Percentiles rank a stretch among this genome's conserved stretches.
These are phyloP conservation scores for Apiospora malaysiana DNA, from an alignment of 2,329 filamentous ascomycete species.

Conservation along the genomic window DNA sequence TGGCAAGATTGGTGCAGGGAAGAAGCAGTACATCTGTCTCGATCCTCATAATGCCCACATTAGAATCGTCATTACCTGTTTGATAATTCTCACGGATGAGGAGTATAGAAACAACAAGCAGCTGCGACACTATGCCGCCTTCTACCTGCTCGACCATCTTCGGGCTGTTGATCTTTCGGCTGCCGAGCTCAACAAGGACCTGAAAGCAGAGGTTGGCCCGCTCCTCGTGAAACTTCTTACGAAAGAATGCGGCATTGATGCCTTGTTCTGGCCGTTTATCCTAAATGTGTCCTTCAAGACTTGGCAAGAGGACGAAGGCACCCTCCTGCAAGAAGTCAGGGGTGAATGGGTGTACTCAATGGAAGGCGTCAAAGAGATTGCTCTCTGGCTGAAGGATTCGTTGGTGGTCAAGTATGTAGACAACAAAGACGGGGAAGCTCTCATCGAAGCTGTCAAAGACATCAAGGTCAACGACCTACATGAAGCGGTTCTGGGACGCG, in stretches of 20 bases:
- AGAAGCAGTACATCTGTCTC: slow-evolving; percentile 39
- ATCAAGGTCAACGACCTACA: slow-evolving; percentile 33
- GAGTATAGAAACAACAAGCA: slow-evolving; percentile 28
- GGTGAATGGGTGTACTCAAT: slow-evolving; percentile 39
- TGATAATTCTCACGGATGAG: slow-evolving; percentile 36
- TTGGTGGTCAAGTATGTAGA: slow-evolving; percentile 34
- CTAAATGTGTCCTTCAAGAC: slow-evolving; percentile 34
- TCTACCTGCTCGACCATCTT: slow-evolving; percentile 37
- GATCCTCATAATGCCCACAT: slow-evolving; percentile 42
- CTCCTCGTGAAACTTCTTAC: slow-evolving; percentile 38
- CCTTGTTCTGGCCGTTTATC: slow-evolving; percentile 38
- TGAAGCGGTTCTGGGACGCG: slow-evolving; percentile 31
- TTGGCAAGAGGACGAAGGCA: slow-evolving; percentile 35
- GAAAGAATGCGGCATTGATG: slow-evolving; percentile 36
- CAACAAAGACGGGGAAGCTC: slow-evolving; percentile 24
- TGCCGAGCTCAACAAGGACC: slow-evolving; percentile 31
- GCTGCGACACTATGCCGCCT: slow-evolving; percentile 36
- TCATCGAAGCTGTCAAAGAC: slow-evolving; percentile 32
- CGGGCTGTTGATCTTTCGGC: slow-evolving; percentile 36
- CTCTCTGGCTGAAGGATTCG: slow-evolving; percentile 37
- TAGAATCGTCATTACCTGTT: slow-evolving; percentile 36
- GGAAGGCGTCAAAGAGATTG: slow-evolving; percentile 33
- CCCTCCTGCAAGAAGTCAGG: slow-evolving; percentile 29
- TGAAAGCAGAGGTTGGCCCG: slow-evolving; percentile 37
- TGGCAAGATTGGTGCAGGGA: slow-evolving; percentile 35